These are phyloP conservation scores for Basidiobolus meristosporus DNA, from an alignment of 371 early-diverging fungal species.

Conservation along the genomic window DNA sequence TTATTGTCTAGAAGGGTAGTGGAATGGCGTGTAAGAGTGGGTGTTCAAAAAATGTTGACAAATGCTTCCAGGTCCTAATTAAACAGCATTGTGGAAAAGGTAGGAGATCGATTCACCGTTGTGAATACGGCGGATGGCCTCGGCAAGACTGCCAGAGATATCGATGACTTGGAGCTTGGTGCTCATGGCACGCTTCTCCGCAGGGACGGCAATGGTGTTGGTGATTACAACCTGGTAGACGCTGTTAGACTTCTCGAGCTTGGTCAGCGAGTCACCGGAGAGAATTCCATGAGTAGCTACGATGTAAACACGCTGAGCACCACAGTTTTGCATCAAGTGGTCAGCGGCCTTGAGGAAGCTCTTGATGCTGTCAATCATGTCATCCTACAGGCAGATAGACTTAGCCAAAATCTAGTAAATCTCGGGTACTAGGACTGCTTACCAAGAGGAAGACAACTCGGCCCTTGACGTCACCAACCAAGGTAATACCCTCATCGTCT, in stretches of 20 bases:
- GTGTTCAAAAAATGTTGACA: too few relatives aligned
- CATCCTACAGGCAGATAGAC: too few relatives aligned
- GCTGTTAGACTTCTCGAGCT: constrained; percentile 67
- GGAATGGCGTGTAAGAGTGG: too few relatives aligned
- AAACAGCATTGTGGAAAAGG: constrained; percentile 32
- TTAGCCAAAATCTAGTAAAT: too few relatives aligned
- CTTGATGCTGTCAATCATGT: constrained; percentile 70
- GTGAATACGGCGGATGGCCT: constrained; percentile 94
- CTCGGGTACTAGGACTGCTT: constrained; percentile 8
- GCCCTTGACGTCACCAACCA: constrained; percentile 86
- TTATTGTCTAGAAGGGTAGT: too few relatives aligned
- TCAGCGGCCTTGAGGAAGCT: constrained; percentile 87
- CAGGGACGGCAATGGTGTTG: constrained; percentile 81
- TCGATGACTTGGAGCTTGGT: constrained; percentile 76
- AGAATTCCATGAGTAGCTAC: constrained; percentile 91
- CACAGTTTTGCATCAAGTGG: constrained; percentile 64
- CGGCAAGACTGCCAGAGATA: constrained; percentile 73
- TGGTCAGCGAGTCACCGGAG: constrained; percentile 60
- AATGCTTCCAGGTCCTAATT: too few relatives aligned
- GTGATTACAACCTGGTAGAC: constrained; percentile 82
- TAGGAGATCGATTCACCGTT: constrained; percentile 93
- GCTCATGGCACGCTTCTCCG: constrained; percentile 43
- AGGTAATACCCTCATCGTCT: constrained; percentile 23
- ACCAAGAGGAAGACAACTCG: constrained; percentile 74
- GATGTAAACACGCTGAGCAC: constrained; percentile 70